phyloP scores from a whole-genome alignment of 345 rosid genomes.

The Linum usitatissimum region DNA sequence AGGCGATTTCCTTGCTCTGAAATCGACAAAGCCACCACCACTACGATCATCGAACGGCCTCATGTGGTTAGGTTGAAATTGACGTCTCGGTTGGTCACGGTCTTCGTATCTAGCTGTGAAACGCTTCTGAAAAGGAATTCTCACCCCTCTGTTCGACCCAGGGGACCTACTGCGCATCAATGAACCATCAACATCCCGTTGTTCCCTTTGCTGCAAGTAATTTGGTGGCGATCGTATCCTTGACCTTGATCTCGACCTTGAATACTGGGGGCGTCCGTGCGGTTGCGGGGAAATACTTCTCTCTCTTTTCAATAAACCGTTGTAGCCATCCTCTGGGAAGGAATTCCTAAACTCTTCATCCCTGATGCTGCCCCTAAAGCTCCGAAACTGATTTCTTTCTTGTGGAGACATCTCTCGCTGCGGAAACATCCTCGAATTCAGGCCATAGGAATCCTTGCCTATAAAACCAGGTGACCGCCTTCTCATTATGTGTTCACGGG shows the following conservation, averaged over 20 bases:
- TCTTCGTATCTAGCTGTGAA: slow-evolving; percentile 26
- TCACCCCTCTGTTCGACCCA: slow-evolving; percentile 25
- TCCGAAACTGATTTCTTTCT: slow-evolving; percentile 29
- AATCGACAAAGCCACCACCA: slow-evolving; percentile 18
- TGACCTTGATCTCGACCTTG: slow-evolving; percentile 32
- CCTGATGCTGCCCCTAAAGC: slow-evolving; percentile 20
- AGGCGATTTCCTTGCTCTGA: slow-evolving; percentile 32
- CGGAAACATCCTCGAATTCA: slow-evolving; percentile 13
- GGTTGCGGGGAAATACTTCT: slow-evolving; percentile 34
- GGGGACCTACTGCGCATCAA: slow-evolving; percentile 38
- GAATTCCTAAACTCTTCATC: slow-evolving; percentile 27
- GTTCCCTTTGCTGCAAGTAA: slow-evolving; percentile 22
- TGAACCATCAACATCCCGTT: slow-evolving; percentile 18
- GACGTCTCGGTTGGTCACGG: slow-evolving; percentile 18
- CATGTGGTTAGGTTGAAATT: slow-evolving; percentile 23
- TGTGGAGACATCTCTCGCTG: slow-evolving; percentile 25
- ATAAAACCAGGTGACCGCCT: slow-evolving; percentile 22
- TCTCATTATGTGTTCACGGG: slow-evolving; percentile 16
- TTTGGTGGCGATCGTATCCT: slow-evolving; percentile 35
- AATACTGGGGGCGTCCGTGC: slow-evolving; percentile 25
- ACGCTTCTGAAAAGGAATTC: slow-evolving; percentile 34
- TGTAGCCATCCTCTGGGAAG: slow-evolving; percentile 18
- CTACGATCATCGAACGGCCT: slow-evolving; percentile 32
- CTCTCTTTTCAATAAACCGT: slow-evolving; percentile 23
- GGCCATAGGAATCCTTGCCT: slow-evolving; percentile 17